Conservation (phyloP, 805 yeast species). For the Yarrowia hollandica region DNA sequence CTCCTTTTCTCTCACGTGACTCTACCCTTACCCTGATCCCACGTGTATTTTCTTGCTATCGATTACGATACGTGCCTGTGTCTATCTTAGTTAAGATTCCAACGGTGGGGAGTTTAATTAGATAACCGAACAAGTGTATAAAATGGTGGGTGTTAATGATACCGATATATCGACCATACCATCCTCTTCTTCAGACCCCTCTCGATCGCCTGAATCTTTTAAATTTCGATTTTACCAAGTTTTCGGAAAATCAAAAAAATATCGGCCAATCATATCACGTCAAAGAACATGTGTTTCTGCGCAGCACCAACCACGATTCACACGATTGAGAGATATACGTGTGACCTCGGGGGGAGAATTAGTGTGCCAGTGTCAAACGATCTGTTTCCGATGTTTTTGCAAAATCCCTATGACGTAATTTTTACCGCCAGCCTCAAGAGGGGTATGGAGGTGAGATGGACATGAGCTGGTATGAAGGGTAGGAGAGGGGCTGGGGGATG, state of each 20-base stretch:
- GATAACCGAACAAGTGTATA: not conserved
- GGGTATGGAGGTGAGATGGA: too few species aligned
- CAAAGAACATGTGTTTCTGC: constrained; percentile 1
- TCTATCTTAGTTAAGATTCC: constrained; percentile 16
- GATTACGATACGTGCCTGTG: constrained; percentile 17
- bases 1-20: not conserved
- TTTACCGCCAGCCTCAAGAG: constrained; percentile 3
- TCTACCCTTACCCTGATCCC: not conserved
- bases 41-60: not conserved
- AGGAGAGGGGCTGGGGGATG: too few species aligned
- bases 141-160: too few species aligned
- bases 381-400: too few species aligned
- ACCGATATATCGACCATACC: too few species aligned
- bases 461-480: too few species aligned
- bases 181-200: not conserved
- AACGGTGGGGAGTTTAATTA: constrained; percentile 14
- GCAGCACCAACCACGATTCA: not conserved
- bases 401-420: constrained; percentile 10
- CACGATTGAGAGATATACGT: not conserved
- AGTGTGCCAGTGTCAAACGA: too few species aligned
- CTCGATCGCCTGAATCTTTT: too few species aligned
- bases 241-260: not conserved
- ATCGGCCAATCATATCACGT: not conserved
- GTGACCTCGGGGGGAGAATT: too few species aligned
- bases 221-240: not conserved